Conservation (phyloP, 805 yeast genomes). For the Helenozyma rhizophorensis region DNA sequence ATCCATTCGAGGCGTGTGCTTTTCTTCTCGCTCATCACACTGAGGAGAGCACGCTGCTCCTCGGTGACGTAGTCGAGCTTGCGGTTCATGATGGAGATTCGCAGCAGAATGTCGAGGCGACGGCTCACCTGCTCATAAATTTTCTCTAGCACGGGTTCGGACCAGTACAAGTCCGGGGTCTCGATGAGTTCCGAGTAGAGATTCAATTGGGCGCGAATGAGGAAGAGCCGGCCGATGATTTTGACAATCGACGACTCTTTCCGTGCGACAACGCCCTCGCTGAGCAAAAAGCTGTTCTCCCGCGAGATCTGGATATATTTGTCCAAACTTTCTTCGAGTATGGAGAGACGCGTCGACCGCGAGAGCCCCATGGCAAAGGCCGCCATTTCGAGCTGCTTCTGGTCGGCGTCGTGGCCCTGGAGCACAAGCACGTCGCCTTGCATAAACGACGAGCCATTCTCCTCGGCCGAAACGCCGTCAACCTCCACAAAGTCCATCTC, state of each 20-base stretch:
- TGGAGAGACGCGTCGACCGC: slow-evolving; percentile 79
- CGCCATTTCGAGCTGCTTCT: slow-evolving; percentile 66
- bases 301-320: slow-evolving; percentile 60
- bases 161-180: slow-evolving; percentile 92
- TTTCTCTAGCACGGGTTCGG: slow-evolving; percentile 78
- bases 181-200: slow-evolving; percentile 84
- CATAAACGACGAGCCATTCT: slow-evolving; percentile 35
- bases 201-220: slow-evolving; percentile 78
- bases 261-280: slow-evolving; percentile 49
- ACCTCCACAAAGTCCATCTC: slow-evolving; percentile 76
- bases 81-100: slow-evolving; percentile 75
- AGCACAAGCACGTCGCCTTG: slow-evolving; percentile 70
- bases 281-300: slow-evolving; percentile 58
- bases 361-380: slow-evolving; percentile 89
- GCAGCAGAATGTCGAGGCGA: slow-evolving; percentile 67
- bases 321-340: slow-evolving; percentile 71
- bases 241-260: slow-evolving; percentile 59
- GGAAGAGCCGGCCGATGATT: slow-evolving; percentile 69
- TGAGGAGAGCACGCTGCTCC: slow-evolving; percentile 73
- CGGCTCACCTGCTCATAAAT: slow-evolving; percentile 69
- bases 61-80: slow-evolving; percentile 90
- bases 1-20: slow-evolving; percentile 83
- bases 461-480: slow-evolving; percentile 23
- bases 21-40: slow-evolving; percentile 71
- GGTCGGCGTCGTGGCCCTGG: slow-evolving; percentile 40